Evolutionary conservation across 208 protist species (phyloP).

Genomic region (Herpetomonas tarakana): DNA sequence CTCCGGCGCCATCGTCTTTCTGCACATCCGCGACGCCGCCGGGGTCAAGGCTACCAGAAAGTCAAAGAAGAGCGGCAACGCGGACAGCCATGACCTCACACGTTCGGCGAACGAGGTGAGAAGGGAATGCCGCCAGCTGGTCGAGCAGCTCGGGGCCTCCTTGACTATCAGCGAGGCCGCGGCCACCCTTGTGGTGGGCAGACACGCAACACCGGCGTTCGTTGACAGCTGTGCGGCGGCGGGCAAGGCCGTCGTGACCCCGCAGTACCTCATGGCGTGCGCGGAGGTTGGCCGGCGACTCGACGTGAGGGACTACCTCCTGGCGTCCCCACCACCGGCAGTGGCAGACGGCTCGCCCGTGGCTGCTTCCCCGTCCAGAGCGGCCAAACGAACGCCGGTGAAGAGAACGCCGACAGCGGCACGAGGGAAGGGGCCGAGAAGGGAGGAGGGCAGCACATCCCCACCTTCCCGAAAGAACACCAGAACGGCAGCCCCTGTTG

Average conservation of each 20-base stretch:
- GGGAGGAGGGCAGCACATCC: too few species aligned
- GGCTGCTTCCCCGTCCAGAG: slow-evolving; percentile 2
- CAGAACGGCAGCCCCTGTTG: too few species aligned
- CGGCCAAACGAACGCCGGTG: background rate
- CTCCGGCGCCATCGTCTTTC: slow-evolving; percentile 42
- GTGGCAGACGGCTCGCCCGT: background rate
- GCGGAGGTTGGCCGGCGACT: slow-evolving; percentile 18
- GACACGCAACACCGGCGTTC: slow-evolving; percentile 32
- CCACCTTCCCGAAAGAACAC: too few species aligned
- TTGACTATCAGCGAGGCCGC: slow-evolving; percentile 46
- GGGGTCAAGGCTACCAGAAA: background rate
- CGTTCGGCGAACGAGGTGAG: slow-evolving; percentile 15
- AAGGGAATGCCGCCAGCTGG: slow-evolving; percentile 15
- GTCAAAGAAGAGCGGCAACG: background rate
- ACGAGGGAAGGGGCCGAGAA: slow-evolving; percentile 1
- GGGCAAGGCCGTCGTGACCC: slow-evolving; percentile 42
- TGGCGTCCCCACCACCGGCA: slow-evolving; percentile 1
- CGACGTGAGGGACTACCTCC: slow-evolving; percentile 14
- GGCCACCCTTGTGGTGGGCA: slow-evolving; percentile 54
- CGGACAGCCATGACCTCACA: background rate
- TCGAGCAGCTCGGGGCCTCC: slow-evolving; percentile 48
- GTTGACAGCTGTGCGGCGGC: slow-evolving; percentile 15
- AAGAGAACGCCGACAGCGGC: too few species aligned
- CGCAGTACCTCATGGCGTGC: slow-evolving; percentile 49
- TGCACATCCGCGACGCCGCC: slow-evolving; percentile 44